A percentile compares a stretch with the other conserved stretches of the same genome.
These are phyloP conservation scores for Komagataella populi DNA, from an alignment of 805 yeast genomes.

Conservation along the genomic window DNA sequence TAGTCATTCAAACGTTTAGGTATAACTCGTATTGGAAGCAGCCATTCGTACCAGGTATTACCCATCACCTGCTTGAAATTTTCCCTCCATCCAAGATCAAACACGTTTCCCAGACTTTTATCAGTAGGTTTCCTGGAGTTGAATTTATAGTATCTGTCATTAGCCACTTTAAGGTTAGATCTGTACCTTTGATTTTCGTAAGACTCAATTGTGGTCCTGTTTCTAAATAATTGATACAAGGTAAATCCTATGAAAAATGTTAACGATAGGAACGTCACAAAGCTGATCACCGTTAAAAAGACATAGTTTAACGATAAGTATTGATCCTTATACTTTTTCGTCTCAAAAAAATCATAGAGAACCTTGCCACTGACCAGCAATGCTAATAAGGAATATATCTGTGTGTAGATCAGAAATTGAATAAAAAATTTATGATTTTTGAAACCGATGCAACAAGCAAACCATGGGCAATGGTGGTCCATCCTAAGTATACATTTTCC, in stretches of 20 bases:
- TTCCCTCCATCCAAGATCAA: conserved; percentile 48
- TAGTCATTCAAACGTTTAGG: background rate
- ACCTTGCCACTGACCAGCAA: conserved; percentile 24
- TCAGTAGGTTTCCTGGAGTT: conserved; percentile 26
- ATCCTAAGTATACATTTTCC: conserved; percentile 31
- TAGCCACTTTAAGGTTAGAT: conserved; percentile 21
- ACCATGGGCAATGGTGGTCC: conserved; percentile 82
- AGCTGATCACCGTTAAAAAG: conserved; percentile 39
- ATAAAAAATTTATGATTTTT: conserved; percentile 68
- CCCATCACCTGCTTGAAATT: conserved; percentile 80
- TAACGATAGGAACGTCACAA: conserved; percentile 43
- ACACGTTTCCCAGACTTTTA: conserved; percentile 46
- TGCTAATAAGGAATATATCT: conserved; percentile 30
- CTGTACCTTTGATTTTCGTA: conserved; percentile 39
- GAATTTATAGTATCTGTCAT: conserved; percentile 21
- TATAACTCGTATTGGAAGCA: conserved; percentile 34
- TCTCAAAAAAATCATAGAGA: conserved; percentile 33
- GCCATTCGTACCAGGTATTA: conserved; percentile 45
- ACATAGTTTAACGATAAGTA: conserved; percentile 45
- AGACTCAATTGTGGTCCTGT: conserved; percentile 74
- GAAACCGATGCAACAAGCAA: conserved; percentile 77
- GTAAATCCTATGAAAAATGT: conserved; percentile 42
- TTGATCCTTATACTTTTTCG: conserved; percentile 23
- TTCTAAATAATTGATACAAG: conserved; percentile 42
- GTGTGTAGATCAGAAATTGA: conserved; percentile 51